Conservation (phyloP, 495 filamentous ascomycete genomes). For the Penicillium bovifimosum region DNA sequence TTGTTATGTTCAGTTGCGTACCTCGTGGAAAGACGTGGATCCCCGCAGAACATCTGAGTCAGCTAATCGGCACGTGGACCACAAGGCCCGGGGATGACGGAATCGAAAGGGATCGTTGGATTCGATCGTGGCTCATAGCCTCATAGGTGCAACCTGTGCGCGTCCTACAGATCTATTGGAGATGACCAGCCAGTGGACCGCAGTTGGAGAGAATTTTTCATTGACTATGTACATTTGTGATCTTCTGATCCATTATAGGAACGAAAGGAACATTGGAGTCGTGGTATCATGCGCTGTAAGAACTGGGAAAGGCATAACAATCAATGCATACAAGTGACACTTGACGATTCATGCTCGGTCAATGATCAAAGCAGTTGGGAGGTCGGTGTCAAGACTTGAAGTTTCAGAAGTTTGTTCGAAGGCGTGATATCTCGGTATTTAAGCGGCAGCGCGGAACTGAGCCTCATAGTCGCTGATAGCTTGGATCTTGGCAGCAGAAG, state of each 20-base stretch:
- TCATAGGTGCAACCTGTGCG: background rate
- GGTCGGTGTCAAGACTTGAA: background rate
- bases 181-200: background rate
- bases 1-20: background rate
- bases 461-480: slow-evolving; percentile 70
- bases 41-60: slow-evolving; percentile 26
- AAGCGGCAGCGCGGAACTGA: slow-evolving; percentile 33
- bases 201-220: background rate
- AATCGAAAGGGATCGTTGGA: background rate
- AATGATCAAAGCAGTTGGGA: background rate
- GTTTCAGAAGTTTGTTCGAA: background rate
- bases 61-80: background rate
- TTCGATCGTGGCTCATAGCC: background rate
- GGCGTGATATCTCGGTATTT: background rate
- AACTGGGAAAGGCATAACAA: slow-evolving; percentile 12
- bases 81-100: too few species aligned
- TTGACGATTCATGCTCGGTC: background rate
- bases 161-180: background rate
- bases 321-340: background rate
- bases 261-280: slow-evolving; percentile 23
- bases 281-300: slow-evolving; percentile 38
- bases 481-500: slow-evolving; percentile 68
- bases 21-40: slow-evolving; percentile 33
- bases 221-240: slow-evolving; percentile 6
- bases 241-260: slow-evolving; percentile 11